Evolutionary conservation across 768 basidiomycete species (phyloP).

Genomic region (Pluteus cervinus): DNA sequence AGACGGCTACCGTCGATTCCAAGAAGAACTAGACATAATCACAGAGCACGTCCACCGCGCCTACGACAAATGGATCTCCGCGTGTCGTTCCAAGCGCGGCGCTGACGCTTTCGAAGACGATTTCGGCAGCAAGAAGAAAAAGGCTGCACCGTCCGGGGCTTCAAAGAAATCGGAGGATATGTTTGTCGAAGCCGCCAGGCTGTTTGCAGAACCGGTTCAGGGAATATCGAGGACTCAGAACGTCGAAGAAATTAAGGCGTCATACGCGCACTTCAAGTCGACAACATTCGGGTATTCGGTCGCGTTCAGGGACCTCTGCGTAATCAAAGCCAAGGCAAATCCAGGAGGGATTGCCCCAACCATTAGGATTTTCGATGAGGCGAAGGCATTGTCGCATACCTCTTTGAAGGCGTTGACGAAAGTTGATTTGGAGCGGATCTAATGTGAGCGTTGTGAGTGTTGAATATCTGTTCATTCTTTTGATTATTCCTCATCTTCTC

Average conservation of each 20-base stretch:
- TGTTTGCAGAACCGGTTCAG: conserved; percentile 22
- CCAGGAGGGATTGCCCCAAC: conserved; percentile 27
- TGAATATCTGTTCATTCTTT: no score
- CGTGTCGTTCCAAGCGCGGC: no score
- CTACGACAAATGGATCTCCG: conserved; percentile 11
- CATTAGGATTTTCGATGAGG: conserved; percentile 32
- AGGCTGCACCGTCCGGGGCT: neutral
- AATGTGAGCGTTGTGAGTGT: no score
- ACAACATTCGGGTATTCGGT: conserved; percentile 43
- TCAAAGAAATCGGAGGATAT: conserved; percentile 15
- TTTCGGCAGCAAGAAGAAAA: no score
- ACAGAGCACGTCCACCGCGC: conserved; percentile 29
- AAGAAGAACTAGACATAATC: conserved; percentile 37
- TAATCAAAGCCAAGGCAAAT: conserved; percentile 45
- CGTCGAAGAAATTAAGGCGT: conserved; percentile 47
- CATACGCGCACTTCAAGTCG: conserved; percentile 39
- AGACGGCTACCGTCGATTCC: no score
- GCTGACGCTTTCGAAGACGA: neutral
- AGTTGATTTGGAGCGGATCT: no score
- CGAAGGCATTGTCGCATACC: conserved; percentile 23
- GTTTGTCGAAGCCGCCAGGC: conserved; percentile 18
- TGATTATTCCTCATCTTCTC: no score
- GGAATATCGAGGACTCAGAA: conserved; percentile 21
- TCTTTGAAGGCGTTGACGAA: conserved; percentile 23
- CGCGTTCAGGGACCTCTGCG: conserved; percentile 46